phyloP scores from a whole-genome alignment of 495 filamentous ascomycete species.

The Penicillium canescens region DNA sequence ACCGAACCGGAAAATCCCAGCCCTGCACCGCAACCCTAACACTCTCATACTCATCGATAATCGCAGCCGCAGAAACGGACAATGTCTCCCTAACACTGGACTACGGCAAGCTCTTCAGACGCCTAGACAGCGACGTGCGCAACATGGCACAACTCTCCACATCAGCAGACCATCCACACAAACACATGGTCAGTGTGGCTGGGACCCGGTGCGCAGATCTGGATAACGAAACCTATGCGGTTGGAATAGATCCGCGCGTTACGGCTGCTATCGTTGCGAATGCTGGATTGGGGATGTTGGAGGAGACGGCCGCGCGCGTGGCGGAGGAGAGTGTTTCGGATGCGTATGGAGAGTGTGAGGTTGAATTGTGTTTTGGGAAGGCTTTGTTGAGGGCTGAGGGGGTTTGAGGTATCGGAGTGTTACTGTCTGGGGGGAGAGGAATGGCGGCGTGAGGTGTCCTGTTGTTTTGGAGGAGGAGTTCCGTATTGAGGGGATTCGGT shows the following conservation, averaged over 20 bases:
- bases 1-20: slow-evolving; percentile 43
- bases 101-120: slow-evolving; percentile 50
- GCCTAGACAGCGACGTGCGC: slow-evolving; percentile 39
- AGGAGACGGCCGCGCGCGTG: slow-evolving; percentile 39
- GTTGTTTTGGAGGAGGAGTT: slow-evolving; percentile 48
- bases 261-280: slow-evolving; percentile 41
- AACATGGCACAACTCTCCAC: slow-evolving; percentile 25
- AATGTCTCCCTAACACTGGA: slow-evolving; percentile 48
- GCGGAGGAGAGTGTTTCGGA: slow-evolving; percentile 24
- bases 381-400: slow-evolving; percentile 41
- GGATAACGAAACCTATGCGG: slow-evolving; percentile 13
- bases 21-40: slow-evolving; percentile 45
- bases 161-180: slow-evolving; percentile 21
- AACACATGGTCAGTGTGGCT: slow-evolving; percentile 31
- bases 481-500: slow-evolving; percentile 44
- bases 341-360: slow-evolving; percentile 40
- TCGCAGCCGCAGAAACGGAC: slow-evolving; percentile 42
- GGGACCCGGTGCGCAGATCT: slow-evolving; percentile 37
- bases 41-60: slow-evolving; percentile 46
- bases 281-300: slow-evolving; percentile 38
- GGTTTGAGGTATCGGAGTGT: slow-evolving; percentile 43
- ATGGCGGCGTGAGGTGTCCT: slow-evolving; percentile 24
- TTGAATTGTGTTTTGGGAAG: slow-evolving; percentile 43
- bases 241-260: slow-evolving; percentile 39
- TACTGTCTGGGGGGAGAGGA: slow-evolving; percentile 33